Evolutionary conservation across 805 yeast species (phyloP), one percentile per base, ranked within the genome.

Genomic region (Wickerhamomyces bovis): DNA sequence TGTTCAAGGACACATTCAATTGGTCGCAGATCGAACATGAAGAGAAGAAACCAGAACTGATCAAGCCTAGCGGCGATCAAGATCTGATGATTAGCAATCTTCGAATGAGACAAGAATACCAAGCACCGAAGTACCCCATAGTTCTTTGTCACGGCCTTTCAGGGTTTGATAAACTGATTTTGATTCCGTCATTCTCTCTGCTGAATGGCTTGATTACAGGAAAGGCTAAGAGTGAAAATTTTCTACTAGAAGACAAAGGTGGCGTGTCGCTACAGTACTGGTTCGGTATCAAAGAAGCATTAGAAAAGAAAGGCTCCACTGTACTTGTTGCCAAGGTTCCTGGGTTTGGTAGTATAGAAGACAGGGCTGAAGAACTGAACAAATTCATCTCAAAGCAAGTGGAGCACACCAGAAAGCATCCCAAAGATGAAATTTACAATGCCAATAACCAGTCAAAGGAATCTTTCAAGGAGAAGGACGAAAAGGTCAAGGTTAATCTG

Each of bases 81-180:
- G 47, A 50, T 15, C 31, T 36, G 1, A 41, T 43, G 22, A 58
- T 60, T 28, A 50, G 42, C 22, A 48, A 46, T 26, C 39, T 60
- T 1, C 43, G 46, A 13, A 46, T 56, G 19, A 57, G 67, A 50
- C 65, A 71, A 9, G 51, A 68, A 26, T 84, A 82, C 57, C 57
- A 63, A 12, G 73, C 83, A 5, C 89, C 95, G 0, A 76, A 77
- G 53, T 69, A 77, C 56, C 96, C 96, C 0, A 77, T 89, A 1
- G 84, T 89, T 0, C 64, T 89, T 23, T 89, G 96, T 56, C 97
- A 89, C 67, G 97, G 97, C 0, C 73, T 89, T 21, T 79, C 87
- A 0, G 97, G 97, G 1, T 89, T 87, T 55, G 95, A 86, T 55
- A 72, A 68, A 46, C 44, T 78, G 35, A 59, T 68, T 31, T 53